Conservation (phyloP, 1,284 basidiomycete genomes). For the Tylopilus sp. region DNA sequence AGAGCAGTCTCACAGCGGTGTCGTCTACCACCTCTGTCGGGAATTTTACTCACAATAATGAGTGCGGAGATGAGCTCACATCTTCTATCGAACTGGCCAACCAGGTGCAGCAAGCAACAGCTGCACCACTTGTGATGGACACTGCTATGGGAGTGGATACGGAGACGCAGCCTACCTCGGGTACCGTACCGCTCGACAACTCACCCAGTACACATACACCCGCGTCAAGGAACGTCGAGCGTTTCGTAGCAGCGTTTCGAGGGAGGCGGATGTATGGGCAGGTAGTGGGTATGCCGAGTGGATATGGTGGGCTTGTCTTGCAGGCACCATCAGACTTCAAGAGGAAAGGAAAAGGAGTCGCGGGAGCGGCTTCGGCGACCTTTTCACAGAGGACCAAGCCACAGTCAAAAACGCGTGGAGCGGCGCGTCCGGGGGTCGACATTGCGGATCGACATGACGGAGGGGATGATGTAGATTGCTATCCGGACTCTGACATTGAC, state of each 20-base stretch:
- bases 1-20: conserved; percentile 2
- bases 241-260: conserved; percentile 64
- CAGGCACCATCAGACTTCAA: conserved; percentile 31
- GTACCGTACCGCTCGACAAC: not conserved
- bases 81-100: not conserved
- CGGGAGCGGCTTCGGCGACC: not conserved
- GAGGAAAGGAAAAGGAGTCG: conserved; percentile 16
- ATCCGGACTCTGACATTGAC: conserved; percentile 16
- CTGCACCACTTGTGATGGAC: not conserved
- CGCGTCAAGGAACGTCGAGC: conserved; percentile 16
- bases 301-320: conserved; percentile 65
- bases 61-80: not conserved
- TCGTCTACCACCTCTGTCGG: conserved; percentile 11
- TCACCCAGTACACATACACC: not conserved
- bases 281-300: conserved; percentile 56
- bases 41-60: not conserved
- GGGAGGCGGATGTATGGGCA: conserved; percentile 67
- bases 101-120: not conserved
- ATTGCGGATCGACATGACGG: conserved; percentile 19
- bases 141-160: not conserved
- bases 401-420: conserved; percentile 10
- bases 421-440: conserved; percentile 5
- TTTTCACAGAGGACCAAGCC: conserved; percentile 1
- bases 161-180: conserved; percentile 14
- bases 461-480: conserved; percentile 26